phyloP scores from a whole-genome alignment of 371 early-diverging fungal genomes.

The Mucor lusitanicus region DNA sequence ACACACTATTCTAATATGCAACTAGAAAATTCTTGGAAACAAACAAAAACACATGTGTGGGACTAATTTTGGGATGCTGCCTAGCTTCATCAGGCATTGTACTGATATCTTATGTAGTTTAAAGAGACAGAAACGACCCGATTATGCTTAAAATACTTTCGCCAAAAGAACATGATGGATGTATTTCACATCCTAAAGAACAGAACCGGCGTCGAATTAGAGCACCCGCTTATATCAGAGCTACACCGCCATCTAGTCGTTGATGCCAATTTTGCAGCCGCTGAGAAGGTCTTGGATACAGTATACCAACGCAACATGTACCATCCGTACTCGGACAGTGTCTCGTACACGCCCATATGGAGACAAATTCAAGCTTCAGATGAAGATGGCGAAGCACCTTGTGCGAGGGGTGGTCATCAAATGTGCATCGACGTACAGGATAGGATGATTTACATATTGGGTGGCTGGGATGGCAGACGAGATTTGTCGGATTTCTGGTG shows the following conservation, averaged over 20 bases:
- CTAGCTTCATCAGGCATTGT: not conserved
- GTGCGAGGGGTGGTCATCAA: slow-evolving; percentile 93
- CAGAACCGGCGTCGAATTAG: slow-evolving; percentile 66
- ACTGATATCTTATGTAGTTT: slow-evolving; percentile 29
- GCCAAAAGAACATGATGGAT: slow-evolving; percentile 77
- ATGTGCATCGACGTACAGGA: slow-evolving; percentile 86
- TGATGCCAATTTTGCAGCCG: slow-evolving; percentile 70
- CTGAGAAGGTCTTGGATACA: slow-evolving; percentile 68
- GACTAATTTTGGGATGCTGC: not conserved
- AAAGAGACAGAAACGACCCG: slow-evolving; percentile 81
- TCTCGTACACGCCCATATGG: slow-evolving; percentile 79
- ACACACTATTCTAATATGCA: no score
- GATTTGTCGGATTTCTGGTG: slow-evolving; percentile 95
- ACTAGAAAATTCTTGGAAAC: not conserved
- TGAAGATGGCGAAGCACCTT: slow-evolving; percentile 50
- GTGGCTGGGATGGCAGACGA: slow-evolving; percentile 93
- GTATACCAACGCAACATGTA: slow-evolving; percentile 67
- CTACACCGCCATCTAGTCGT: slow-evolving; percentile 70
- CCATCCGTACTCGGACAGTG: slow-evolving; percentile 63
- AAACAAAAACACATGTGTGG: not conserved
- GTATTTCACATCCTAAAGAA: slow-evolving; percentile 71
- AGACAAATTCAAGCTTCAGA: slow-evolving; percentile 46
- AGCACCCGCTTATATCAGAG: slow-evolving; percentile 78
- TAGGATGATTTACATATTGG: slow-evolving; percentile 86
- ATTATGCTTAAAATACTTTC: slow-evolving; percentile 86